These are phyloP conservation scores for Starmera pachycereana DNA, from an alignment of 805 yeast species.

Conservation along the genomic window DNA sequence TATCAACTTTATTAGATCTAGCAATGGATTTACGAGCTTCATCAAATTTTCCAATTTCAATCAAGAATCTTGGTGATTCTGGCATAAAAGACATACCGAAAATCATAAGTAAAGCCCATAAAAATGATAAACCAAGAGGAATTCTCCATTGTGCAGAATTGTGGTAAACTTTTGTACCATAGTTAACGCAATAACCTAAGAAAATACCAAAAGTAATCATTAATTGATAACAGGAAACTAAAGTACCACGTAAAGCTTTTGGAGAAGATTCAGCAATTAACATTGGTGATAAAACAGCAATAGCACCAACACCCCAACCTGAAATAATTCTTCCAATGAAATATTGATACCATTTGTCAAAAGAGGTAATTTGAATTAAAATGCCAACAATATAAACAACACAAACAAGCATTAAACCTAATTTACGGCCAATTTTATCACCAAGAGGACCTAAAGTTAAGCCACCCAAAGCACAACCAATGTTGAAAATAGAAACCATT, in stretches of 20 bases:
- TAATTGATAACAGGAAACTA: constrained; percentile 61
- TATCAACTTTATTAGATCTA: constrained; percentile 42
- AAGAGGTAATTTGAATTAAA: constrained; percentile 49
- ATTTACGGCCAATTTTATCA: constrained; percentile 57
- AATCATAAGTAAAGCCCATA: constrained; percentile 31
- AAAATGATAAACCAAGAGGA: constrained; percentile 49
- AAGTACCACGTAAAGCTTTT: constrained; percentile 58
- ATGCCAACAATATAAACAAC: constrained; percentile 58
- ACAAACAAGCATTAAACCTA: constrained; percentile 52
- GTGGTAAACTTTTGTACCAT: constrained; percentile 47
- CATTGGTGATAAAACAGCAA: constrained; percentile 68
- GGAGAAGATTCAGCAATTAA: constrained; percentile 66
- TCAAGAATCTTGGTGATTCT: constrained; percentile 62
- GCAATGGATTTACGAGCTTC: constrained; percentile 55
- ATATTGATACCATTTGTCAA: constrained; percentile 55
- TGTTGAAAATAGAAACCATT: constrained; percentile 51
- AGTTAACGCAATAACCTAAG: constrained; percentile 65
- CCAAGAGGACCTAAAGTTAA: constrained; percentile 45
- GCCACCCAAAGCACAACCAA: constrained; percentile 74
- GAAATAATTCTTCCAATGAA: constrained; percentile 60
- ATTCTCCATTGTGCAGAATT: constrained; percentile 75
- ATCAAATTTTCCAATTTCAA: constrained; percentile 43
- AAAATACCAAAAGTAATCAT: constrained; percentile 65
- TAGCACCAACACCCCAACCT: constrained; percentile 71
- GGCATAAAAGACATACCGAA: constrained; percentile 43